Evolutionary conservation across 148 eudicot genomes (phyloP).

Genomic region (Rhododendron ferrugineum): DNA sequence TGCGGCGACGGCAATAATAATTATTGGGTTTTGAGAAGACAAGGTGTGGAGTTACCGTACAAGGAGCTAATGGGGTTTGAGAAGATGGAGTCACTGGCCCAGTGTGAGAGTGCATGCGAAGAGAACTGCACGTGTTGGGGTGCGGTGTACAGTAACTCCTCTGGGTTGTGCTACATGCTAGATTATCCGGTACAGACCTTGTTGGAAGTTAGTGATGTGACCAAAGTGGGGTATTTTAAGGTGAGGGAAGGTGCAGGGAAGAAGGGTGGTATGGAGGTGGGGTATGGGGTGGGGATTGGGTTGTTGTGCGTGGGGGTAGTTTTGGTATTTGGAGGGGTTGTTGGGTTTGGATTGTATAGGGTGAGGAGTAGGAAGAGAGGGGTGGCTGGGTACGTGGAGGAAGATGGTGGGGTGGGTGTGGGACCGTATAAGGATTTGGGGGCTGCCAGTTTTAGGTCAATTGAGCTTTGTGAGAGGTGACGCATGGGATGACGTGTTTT

Average conservation of each 20-base stretch:
- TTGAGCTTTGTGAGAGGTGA: constrained; percentile 53
- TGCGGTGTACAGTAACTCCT: constrained; percentile 66
- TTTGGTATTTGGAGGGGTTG: constrained; percentile 31
- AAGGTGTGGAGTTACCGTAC: constrained; percentile 57
- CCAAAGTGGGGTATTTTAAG: constrained; percentile 80
- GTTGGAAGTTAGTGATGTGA: constrained; percentile 56
- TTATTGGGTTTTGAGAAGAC: constrained; percentile 26
- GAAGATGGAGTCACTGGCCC: constrained; percentile 32
- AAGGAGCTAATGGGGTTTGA: constrained; percentile 58
- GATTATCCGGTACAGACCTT: constrained; percentile 76
- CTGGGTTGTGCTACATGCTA: constrained; percentile 72
- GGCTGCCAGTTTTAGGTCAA: constrained; percentile 56
- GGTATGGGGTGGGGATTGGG: constrained; percentile 44
- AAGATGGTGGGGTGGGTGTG: constrained; percentile 38
- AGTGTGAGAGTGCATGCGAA: constrained; percentile 60
- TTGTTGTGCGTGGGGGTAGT: constrained; percentile 51
- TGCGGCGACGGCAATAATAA: constrained; percentile 22
- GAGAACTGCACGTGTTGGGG: constrained; percentile 86
- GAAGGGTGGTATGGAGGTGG: constrained; percentile 16
- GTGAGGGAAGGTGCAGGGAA: constrained; percentile 51
- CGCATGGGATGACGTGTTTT: constrained; percentile 30
- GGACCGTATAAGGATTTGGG: constrained; percentile 78
- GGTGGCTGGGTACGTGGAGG: constrained; percentile 37
- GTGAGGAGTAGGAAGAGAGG: constrained; percentile 38
- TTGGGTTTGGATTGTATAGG: constrained; percentile 43